A percentile compares a stretch with the other conserved stretches of the same genome.
These are phyloP conservation scores for Tolypocladium guangdongense DNA, from an alignment of 2,329 filamentous ascomycete species.

Conservation along the genomic window DNA sequence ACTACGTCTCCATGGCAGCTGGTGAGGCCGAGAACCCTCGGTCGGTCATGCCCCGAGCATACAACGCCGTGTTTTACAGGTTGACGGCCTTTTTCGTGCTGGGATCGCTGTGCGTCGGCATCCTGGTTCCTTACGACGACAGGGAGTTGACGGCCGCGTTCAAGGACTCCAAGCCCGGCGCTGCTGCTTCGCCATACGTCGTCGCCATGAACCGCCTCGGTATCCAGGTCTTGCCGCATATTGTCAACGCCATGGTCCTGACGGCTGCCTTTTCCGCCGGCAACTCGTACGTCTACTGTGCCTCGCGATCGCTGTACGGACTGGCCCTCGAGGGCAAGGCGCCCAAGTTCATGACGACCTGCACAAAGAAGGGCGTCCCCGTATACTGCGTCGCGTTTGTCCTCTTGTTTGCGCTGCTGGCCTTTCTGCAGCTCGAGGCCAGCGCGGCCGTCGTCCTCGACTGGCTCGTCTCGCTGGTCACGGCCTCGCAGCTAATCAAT, in stretches of 20 bases:
- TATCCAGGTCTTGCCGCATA: conserved; percentile 53
- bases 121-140: conserved; percentile 61
- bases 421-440: conserved; percentile 62
- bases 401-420: conserved; percentile 56
- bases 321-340: conserved; percentile 60
- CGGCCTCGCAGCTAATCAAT: conserved; percentile 65
- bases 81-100: conserved; percentile 66
- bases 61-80: conserved; percentile 70
- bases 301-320: conserved; percentile 57
- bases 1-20: conserved; percentile 58
- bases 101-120: conserved; percentile 60
- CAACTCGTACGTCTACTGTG: conserved; percentile 54
- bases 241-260: conserved; percentile 64
- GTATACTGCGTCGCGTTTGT: conserved; percentile 61
- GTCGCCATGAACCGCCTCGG: conserved; percentile 57
- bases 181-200: conserved; percentile 57
- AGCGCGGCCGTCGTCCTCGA: conserved; percentile 54
- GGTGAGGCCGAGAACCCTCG: conserved; percentile 64
- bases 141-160: conserved; percentile 50
- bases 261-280: conserved; percentile 57
- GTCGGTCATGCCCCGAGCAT: conserved; percentile 58
- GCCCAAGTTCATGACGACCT: conserved; percentile 46
- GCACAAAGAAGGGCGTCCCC: conserved; percentile 56
- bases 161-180: conserved; percentile 45
- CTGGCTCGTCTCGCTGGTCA: conserved; percentile 61